Base-by-base conservation (phyloP, 2,329 filamentous ascomycete genomes). In the Fusarium marasasianum region DNA sequence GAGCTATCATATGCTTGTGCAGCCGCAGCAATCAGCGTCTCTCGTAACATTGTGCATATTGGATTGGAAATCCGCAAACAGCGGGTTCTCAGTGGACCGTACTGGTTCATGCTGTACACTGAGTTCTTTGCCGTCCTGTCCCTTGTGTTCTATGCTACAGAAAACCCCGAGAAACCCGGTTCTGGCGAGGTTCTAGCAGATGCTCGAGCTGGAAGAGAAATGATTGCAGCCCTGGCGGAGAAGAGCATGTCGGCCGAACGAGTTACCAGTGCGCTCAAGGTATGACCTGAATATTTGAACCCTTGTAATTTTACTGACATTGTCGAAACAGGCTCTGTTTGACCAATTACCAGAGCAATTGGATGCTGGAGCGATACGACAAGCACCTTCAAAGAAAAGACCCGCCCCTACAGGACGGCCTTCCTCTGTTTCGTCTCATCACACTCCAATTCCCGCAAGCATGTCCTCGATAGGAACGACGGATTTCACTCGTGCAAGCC, bases 211-310 rank as follows among this genome's bases (percentile, higher is more conserved):
- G 96, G 96, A 24, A 93, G 93, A 79, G 92, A 96, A 73, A 94
- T 95, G 71, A 89, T 98, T 69, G 90, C 91, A 57, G 91, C 91
- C 22, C 87, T 98, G 66, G 93, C 95, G 6, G 91, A 93, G 77
- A 92, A 93, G 77, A 98, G 95, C 79, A 88, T 97, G 87, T 95
- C 95, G 41, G 96, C 96, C 7, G 94, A 98, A 80, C 88, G 94
- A 70, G 96, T 97, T 78, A 94, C 93, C 3, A 88, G 87, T 51
- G 92, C 94, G 45, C 87, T 99, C 35, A 89, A 91, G 80, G 94
- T 96, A 87, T 81, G 90, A 84, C 20, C 9, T 47, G 38, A 35
- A 37, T 33, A 50, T 50, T 29, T 3, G 8, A 35, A 44, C 69
- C 15, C 80, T 79, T 13, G 37, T 41, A 37, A 66, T 79, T 55